Conservation (phyloP, 495 filamentous ascomycete species). For the Aspergillus taichungensis region DNA sequence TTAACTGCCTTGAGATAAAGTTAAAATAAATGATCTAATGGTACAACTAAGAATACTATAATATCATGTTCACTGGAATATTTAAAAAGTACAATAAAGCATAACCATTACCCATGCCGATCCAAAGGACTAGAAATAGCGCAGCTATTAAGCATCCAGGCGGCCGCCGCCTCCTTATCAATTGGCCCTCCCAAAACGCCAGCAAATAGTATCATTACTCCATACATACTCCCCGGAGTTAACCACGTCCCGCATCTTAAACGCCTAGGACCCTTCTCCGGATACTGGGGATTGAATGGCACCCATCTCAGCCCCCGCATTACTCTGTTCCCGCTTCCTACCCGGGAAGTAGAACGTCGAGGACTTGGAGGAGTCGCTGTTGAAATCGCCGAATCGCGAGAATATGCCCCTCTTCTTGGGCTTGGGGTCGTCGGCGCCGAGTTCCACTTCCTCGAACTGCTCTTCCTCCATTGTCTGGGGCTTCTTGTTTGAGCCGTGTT, state of each 20-base stretch:
- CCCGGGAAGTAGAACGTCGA: slow-evolving; percentile 60
- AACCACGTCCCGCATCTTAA: slow-evolving; percentile 12
- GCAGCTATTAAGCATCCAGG: not conserved
- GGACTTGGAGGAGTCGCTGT: slow-evolving; percentile 37
- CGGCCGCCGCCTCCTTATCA: not conserved
- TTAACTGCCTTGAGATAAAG: not conserved
- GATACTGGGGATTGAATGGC: slow-evolving; percentile 35
- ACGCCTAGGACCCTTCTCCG: slow-evolving; percentile 20
- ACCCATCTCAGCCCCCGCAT: slow-evolving; percentile 60
- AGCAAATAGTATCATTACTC: not conserved
- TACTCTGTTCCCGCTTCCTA: slow-evolving; percentile 66
- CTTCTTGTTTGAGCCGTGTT: slow-evolving; percentile 39
- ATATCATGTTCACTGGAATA: not conserved
- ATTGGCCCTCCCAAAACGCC: not conserved
- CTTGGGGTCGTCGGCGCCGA: slow-evolving; percentile 69
- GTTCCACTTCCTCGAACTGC: slow-evolving; percentile 81
- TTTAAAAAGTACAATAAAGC: not conserved
- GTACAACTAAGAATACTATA: slow-evolving; percentile 5
- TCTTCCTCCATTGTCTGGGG: slow-evolving; percentile 61
- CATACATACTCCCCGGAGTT: not conserved
- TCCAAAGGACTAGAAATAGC: not conserved
- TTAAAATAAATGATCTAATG: not conserved
- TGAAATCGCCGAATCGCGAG: slow-evolving; percentile 67
- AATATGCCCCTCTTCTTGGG: slow-evolving; percentile 79
- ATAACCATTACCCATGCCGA: not conserved